Evolutionary conservation across 331 rosid species (phyloP), one percentile per base, ranked within the genome.

Genomic region (Rhamnella rubrinervis): DNA sequence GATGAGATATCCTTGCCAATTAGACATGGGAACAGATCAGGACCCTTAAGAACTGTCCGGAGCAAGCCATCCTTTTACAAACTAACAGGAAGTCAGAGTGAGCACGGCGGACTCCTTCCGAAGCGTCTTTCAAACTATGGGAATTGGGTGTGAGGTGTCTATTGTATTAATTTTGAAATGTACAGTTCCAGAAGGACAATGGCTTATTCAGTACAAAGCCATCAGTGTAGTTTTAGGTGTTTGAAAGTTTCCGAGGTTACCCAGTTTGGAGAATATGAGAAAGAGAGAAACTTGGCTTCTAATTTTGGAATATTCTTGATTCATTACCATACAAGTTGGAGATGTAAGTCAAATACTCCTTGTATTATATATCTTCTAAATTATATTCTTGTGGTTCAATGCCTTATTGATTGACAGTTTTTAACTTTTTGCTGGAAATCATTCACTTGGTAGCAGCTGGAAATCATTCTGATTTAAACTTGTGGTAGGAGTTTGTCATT

Each of bases 1-100:
- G 82, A 88, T 53, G 96, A 77, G 55, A 64, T 70, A 28, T 85
- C 85, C 47, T 79, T 88, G 61, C 93, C 96, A 20, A 68, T 80
- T 19, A 80, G 82, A 76, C 89, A 88, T 25, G 93, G 90, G 51
- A 88, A 88, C 78, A 75, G 98, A 59, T 93, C 98, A 53, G 96
- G 96, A 38, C 98, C 97, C 19, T 71, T 93, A 71, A 87, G 80
- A 81, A 79, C 93, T 16, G 64, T 82, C 71, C 78, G 88, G 59
- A 88, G 90, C 83, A 88, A 86, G 83, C 85, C 80, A 18, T 74
- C 92, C 47, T 77, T 88, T 23, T 67, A 82, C 66, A 85, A 84
- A 80, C 71, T 74, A 59, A 41, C 81, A 13, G 90, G 98, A 49
- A 90, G 97, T 77, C 77, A 77, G 78, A 93, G 97, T 55, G 98